phyloP scores from a whole-genome alignment of 2,329 filamentous ascomycete species.

The Pestalotiopsis sp. region DNA sequence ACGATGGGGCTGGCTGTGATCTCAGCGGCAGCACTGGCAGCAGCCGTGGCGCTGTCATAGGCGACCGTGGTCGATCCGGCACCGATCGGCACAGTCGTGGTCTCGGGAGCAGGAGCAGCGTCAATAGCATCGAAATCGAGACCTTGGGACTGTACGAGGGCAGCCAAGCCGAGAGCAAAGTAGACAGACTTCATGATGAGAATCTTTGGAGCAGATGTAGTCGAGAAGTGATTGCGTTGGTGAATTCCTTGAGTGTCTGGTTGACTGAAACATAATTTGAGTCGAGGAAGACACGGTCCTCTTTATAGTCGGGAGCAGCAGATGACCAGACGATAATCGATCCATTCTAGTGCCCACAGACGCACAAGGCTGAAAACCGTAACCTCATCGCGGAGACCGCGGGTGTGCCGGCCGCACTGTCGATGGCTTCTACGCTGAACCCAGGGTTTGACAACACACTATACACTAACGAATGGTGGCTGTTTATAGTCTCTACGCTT shows the following conservation, averaged over 20 bases:
- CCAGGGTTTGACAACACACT: background rate
- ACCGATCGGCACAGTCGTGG: background rate
- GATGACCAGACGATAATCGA: background rate
- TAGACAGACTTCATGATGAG: conserved; percentile 5
- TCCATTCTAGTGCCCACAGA: background rate
- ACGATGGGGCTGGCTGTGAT: background rate
- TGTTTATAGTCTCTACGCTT: background rate
- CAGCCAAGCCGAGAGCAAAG: conserved; percentile 7
- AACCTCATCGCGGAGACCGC: background rate
- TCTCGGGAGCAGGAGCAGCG: background rate
- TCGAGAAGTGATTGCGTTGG: background rate
- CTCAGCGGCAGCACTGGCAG: background rate
- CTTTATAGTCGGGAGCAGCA: background rate
- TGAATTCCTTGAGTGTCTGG: background rate
- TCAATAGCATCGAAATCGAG: conserved; percentile 7
- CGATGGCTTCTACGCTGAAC: background rate
- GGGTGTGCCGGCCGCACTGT: background rate
- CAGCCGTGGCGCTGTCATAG: conserved; percentile 2
- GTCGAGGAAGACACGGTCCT: background rate
- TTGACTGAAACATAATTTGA: background rate
- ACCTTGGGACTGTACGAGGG: background rate
- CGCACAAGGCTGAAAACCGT: background rate
- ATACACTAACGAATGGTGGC: background rate
- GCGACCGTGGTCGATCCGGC: background rate
- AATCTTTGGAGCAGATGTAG: background rate